These are phyloP conservation scores for Chaetothyriales sp. DNA, from an alignment of 2,329 filamentous ascomycete genomes.

Conservation along the genomic window DNA sequence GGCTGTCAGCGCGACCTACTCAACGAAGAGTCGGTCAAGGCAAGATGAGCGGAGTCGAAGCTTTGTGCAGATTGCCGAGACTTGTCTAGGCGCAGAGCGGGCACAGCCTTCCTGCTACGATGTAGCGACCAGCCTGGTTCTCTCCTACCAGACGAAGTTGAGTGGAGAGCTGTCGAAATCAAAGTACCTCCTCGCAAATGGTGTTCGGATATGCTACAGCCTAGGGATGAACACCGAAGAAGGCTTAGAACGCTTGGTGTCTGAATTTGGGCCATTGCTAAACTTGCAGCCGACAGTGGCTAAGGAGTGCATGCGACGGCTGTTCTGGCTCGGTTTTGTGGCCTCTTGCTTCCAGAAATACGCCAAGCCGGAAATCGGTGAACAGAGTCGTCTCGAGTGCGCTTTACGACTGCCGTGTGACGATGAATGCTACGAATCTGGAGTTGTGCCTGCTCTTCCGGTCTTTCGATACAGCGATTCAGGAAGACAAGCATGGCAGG, in stretches of 20 bases:
- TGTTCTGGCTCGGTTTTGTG: conserved; percentile 58
- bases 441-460: conserved; percentile 38
- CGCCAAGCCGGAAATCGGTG: conserved; percentile 40
- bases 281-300: conserved; percentile 45
- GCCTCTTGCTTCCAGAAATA: conserved; percentile 54
- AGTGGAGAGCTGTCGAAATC: conserved; percentile 46
- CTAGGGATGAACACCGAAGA: conserved; percentile 52
- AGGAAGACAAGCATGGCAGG: not conserved
- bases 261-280: conserved; percentile 55
- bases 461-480: conserved; percentile 26
- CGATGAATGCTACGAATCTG: conserved; percentile 47
- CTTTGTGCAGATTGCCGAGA: conserved; percentile 44
- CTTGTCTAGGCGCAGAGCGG: conserved; percentile 40
- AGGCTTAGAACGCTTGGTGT: conserved; percentile 38
- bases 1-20: conserved; percentile 44
- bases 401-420: conserved; percentile 54
- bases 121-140: conserved; percentile 52
- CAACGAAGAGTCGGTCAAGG: conserved; percentile 27
- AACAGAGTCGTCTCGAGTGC: conserved; percentile 51
- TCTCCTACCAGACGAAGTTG: conserved; percentile 53
- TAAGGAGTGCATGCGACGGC: conserved; percentile 54
- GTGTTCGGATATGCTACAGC: conserved; percentile 45
- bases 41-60: conserved; percentile 32
- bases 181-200: conserved; percentile 51
- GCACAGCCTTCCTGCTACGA: conserved; percentile 47